These are phyloP conservation scores for Trichoderma endophyticum DNA, from an alignment of 2,329 filamentous ascomycete species.

Conservation along the genomic window DNA sequence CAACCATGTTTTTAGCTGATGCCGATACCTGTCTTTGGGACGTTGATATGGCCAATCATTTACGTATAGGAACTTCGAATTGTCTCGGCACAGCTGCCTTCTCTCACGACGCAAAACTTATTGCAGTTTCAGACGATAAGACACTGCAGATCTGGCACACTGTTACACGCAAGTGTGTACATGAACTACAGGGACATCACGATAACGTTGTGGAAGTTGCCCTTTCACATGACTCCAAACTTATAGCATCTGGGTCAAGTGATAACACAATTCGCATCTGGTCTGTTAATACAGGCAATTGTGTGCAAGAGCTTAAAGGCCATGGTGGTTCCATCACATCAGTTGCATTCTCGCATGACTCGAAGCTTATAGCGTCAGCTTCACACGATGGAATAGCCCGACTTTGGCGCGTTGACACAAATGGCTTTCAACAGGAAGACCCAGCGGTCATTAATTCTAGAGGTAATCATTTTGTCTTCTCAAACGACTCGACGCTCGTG, in stretches of 20 bases:
- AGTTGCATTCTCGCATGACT: neutral
- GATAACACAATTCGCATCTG: neutral
- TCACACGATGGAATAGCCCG: neutral
- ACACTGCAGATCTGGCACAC: neutral
- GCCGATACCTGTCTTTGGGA: neutral
- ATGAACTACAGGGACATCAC: neutral
- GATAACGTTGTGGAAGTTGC: fast-evolving
- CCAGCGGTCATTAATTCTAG: neutral
- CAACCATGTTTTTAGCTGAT: neutral
- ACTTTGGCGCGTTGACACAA: neutral
- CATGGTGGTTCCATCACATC: fast-evolving
- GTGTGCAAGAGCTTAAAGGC: neutral
- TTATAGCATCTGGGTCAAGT: fast-evolving
- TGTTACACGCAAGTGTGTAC: neutral
- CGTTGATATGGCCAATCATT: neutral
- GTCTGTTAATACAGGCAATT: neutral
- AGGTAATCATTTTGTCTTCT: neutral
- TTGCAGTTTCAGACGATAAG: fast-evolving
- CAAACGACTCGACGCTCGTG: neutral
- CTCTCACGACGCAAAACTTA: neutral
- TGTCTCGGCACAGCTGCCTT: fast-evolving
- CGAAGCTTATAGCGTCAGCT: neutral
- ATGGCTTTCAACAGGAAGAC: neutral
- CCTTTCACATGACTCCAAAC: neutral
- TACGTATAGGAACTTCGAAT: neutral